A percentile compares a stretch with the other conserved stretches of the same genome.
Evolutionary conservation across 2,329 filamentous ascomycete genomes (phyloP).

Genomic region (Oidium heveae): DNA sequence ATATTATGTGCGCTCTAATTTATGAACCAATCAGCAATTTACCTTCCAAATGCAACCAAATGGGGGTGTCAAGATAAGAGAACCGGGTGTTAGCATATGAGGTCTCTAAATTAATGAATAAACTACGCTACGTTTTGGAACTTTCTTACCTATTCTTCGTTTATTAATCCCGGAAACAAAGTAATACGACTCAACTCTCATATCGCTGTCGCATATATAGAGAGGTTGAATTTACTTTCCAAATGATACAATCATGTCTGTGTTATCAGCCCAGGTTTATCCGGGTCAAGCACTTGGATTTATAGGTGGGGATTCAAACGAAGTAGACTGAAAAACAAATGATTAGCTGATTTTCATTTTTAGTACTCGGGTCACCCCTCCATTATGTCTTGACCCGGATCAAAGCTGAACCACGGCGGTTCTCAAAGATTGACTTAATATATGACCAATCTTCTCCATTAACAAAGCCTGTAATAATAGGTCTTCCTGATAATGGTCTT

Average conservation of each 20-base stretch:
- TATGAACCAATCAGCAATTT: no score
- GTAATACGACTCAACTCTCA: no score
- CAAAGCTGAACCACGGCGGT: conserved; percentile 64
- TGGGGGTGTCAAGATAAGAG: no score
- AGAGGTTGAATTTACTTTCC: no score
- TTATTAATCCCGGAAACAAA: no score
- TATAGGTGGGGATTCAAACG: conserved; percentile 7
- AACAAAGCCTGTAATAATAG: conserved; percentile 45
- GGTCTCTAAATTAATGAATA: no score
- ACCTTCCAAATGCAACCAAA: no score
- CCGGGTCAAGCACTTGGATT: conserved; percentile 33
- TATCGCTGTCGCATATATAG: no score
- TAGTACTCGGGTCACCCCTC: conserved; percentile 72
- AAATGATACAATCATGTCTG: conserved; percentile 14
- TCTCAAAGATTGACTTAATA: conserved; percentile 58
- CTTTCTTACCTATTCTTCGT: no score
- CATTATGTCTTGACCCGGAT: conserved; percentile 72
- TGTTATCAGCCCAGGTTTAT: conserved; percentile 35
- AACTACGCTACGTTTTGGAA: no score
- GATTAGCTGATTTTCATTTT: background rate
- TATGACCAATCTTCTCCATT: conserved; percentile 59
- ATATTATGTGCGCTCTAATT: no score
- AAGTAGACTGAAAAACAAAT: conserved; percentile 2
- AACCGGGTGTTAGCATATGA: no score
- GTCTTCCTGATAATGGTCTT: conserved; percentile 63